Base-by-base conservation (phyloP, 768 basidiomycete genomes). In the Hortiboletus flavorubellus region DNA sequence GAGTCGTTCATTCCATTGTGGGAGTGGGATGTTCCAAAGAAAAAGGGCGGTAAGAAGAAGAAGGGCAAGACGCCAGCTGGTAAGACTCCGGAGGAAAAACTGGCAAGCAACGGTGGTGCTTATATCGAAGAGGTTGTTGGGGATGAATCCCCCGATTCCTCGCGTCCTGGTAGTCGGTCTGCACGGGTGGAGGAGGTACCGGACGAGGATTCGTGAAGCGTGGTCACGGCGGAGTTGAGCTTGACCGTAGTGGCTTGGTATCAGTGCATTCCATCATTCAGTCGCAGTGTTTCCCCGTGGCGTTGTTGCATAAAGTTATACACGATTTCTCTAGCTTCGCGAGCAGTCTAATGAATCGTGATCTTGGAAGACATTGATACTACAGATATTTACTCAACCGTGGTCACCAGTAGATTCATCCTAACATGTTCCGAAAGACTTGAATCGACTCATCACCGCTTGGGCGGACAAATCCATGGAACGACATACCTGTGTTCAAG, bases 1-100 rank as follows among this genome's bases (percentile, higher is more conserved):
- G 97, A 98, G 44, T 97, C 94, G 2, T 99, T 98, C 74, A 90
- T 96, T 62, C 97, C 97, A 18, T 71, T 91, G 18, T 99, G 93
- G 91, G 96, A 93, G 64, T 99, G 95, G 93, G 95, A 98, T 67
- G 58, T 92, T 29, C 85, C 84, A 2, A 87, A 87, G 54, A 83
- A 84, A 67, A 87, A 86, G 76, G 78, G 75, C 50, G 72, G 76
- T 33, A 88, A 85, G 75, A 88, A 86, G 76, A 83, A 77, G 74
- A 84, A 82, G 66, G 73, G 71, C 15, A 81, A 84, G 54, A 43
- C 61, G 1, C 46, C 47, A 4, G 56, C 53, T 2, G 63, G 52
- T 7, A 62, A 60, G 45, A 75, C 74, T 4, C 59, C 61, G 6
- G 77, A 75, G 61, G 71, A 71, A 46, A 75, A 78, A 64, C 62